phyloP scores from a whole-genome alignment of 345 rosid genomes.

The Odontarrhena argentea region DNA sequence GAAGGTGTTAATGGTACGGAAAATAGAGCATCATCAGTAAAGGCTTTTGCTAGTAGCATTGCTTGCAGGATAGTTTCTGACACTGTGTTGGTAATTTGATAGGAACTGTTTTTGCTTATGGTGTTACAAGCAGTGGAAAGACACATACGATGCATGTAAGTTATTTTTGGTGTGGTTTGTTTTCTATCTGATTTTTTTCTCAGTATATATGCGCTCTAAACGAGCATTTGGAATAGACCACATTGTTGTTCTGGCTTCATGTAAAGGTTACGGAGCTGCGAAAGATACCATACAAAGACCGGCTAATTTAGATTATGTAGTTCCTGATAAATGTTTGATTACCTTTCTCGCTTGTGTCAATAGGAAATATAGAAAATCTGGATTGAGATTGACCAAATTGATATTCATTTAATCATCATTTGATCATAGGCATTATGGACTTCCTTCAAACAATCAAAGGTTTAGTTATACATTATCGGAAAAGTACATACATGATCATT shows the following conservation, averaged over 20 bases:
- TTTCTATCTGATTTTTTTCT: slow-evolving; percentile 1
- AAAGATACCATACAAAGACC: neutral
- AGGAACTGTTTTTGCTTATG: slow-evolving; percentile 94
- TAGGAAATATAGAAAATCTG: neutral
- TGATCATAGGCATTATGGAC: slow-evolving; percentile 17
- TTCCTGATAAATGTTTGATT: slow-evolving; percentile 24
- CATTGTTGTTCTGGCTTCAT: slow-evolving; percentile 19
- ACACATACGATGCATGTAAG: slow-evolving; percentile 93
- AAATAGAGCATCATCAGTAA: neutral
- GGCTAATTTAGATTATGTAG: neutral
- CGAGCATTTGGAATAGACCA: neutral
- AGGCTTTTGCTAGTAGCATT: slow-evolving; percentile 6
- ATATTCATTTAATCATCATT: neutral
- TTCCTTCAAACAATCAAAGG: slow-evolving; percentile 1
- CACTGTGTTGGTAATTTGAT: slow-evolving; percentile 30
- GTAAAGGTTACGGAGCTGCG: neutral
- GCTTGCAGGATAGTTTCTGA: slow-evolving; percentile 7
- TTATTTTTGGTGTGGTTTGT: slow-evolving; percentile 21
- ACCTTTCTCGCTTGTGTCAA: neutral
- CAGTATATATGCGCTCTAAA: neutral
- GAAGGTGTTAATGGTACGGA: slow-evolving; percentile 91
- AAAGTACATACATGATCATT: neutral
- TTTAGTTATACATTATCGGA: neutral
- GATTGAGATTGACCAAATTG: slow-evolving; percentile 11
- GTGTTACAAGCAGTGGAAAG: slow-evolving; percentile 90